A percentile compares a stretch with the other conserved stretches of the same genome.
Conservation (phyloP, 1,284 basidiomycete genomes). For the Cutaneotrichosporon sp. region DNA sequence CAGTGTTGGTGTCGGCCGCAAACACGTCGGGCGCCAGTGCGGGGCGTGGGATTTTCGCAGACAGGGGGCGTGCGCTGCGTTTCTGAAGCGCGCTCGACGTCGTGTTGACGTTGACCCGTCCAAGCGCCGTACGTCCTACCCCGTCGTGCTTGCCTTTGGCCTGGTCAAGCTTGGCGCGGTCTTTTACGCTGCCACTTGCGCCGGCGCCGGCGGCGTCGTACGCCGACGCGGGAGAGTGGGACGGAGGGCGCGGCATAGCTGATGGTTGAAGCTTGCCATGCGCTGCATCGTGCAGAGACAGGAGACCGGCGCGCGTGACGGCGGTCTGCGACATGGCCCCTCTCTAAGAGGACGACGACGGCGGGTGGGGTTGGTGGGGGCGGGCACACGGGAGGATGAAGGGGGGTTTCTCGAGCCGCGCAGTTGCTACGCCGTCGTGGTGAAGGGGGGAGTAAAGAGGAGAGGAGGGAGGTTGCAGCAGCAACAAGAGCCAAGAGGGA, state of each 20-base stretch:
- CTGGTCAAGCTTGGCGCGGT: too few species aligned
- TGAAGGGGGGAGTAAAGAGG: background rate
- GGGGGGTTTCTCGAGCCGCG: background rate
- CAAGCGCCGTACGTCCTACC: slow-evolving; percentile 11
- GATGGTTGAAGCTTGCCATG: slow-evolving; percentile 4
- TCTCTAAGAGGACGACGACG: background rate
- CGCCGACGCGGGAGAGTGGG: background rate
- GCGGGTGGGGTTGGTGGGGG: background rate
- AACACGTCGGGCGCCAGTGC: slow-evolving; percentile 28
- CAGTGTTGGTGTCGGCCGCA: slow-evolving; percentile 5
- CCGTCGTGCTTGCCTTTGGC: background rate
- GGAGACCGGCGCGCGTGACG: slow-evolving; percentile 14
- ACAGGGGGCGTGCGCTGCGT: background rate
- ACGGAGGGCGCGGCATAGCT: slow-evolving; percentile 12
- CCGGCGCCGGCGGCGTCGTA: too few species aligned
- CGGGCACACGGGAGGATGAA: background rate
- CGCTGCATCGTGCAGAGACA: slow-evolving; percentile 7
- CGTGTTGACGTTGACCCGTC: slow-evolving; percentile 18
- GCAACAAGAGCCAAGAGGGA: background rate
- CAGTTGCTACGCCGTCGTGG: background rate
- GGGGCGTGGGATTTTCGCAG: slow-evolving; percentile 19
- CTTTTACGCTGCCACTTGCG: too few species aligned
- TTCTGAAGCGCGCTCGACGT: background rate
- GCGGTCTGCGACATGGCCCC: slow-evolving; percentile 21
- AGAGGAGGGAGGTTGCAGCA: background rate